A percentile compares a stretch with the other conserved stretches of the same genome.
Evolutionary conservation across 2,329 filamentous ascomycete genomes (phyloP).

Genomic region (Paecilomyces variotii): DNA sequence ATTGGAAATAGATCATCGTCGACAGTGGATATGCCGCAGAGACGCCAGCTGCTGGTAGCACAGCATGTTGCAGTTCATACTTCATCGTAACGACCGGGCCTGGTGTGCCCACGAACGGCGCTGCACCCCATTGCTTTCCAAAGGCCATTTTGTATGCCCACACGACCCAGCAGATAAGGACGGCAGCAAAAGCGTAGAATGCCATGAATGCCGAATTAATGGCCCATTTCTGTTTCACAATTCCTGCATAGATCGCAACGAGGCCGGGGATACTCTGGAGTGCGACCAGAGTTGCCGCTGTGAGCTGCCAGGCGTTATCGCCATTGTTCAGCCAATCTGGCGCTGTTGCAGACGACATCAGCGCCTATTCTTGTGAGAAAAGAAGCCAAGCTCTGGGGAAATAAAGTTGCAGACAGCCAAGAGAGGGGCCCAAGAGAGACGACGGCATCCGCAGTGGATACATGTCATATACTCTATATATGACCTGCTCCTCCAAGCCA

Average conservation of each 20-base stretch:
- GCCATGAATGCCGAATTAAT: conserved; percentile 45
- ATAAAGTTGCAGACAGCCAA: background rate
- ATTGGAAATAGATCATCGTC: conserved; percentile 49
- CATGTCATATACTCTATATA: background rate
- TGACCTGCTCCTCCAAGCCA: background rate
- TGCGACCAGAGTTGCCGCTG: conserved; percentile 42
- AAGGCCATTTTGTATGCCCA: conserved; percentile 44
- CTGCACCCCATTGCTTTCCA: conserved; percentile 38
- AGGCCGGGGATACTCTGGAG: conserved; percentile 45
- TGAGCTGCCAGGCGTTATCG: conserved; percentile 48
- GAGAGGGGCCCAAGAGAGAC: background rate
- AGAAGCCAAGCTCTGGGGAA: background rate
- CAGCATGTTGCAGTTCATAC: conserved; percentile 36
- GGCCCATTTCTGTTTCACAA: conserved; percentile 43
- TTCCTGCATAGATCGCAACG: conserved; percentile 42
- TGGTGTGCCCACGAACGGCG: conserved; percentile 41
- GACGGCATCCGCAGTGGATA: background rate
- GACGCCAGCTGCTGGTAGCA: conserved; percentile 35
- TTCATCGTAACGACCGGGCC: conserved; percentile 40
- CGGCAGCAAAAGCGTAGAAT: conserved; percentile 43
- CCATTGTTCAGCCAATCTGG: conserved; percentile 34
- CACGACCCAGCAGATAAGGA: conserved; percentile 44
- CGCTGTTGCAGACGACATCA: background rate
- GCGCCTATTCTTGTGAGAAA: background rate
- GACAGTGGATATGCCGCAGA: conserved; percentile 37